Percentiles rank a stretch among this genome's conserved stretches.
These are phyloP conservation scores for Penicillium turbatum DNA, from an alignment of 495 filamentous ascomycete species.

Conservation along the genomic window DNA sequence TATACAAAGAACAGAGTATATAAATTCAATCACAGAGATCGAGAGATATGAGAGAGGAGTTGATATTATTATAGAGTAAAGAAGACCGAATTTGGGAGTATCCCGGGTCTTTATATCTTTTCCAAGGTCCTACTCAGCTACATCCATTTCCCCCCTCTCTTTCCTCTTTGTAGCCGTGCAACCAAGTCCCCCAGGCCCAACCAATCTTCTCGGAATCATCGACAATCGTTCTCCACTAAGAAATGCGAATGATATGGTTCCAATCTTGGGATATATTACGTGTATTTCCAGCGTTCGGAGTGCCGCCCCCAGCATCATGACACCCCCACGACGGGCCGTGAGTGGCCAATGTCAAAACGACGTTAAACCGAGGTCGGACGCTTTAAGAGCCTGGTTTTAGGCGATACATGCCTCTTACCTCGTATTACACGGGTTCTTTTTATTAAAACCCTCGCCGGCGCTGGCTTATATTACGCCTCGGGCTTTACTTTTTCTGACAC, in stretches of 20 bases:
- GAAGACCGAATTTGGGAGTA: background rate
- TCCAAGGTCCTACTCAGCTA: background rate
- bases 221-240: background rate
- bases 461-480: background rate
- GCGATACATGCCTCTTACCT: slow-evolving; percentile 8
- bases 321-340: slow-evolving; percentile 1
- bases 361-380: slow-evolving; percentile 8
- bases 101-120: slow-evolving; percentile 22
- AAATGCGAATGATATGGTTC: background rate
- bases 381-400: background rate
- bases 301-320: slow-evolving; percentile 25
- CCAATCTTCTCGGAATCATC: slow-evolving; percentile 14
- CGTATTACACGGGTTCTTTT: slow-evolving; percentile 14
- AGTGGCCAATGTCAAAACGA: slow-evolving; percentile 4
- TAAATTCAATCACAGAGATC: background rate
- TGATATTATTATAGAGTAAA: background rate
- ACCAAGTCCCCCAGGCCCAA: slow-evolving; percentile 1
- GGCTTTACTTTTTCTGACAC: background rate
- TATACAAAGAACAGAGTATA: background rate
- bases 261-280: slow-evolving; percentile 12
- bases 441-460: slow-evolving; percentile 1
- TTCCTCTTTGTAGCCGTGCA: slow-evolving; percentile 2
- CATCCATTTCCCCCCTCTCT: slow-evolving; percentile 1
- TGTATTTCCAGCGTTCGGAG: background rate
- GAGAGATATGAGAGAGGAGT: background rate